phyloP scores from a whole-genome alignment of 2,329 filamentous ascomycete genomes.

The Nothopassalora personata region DNA sequence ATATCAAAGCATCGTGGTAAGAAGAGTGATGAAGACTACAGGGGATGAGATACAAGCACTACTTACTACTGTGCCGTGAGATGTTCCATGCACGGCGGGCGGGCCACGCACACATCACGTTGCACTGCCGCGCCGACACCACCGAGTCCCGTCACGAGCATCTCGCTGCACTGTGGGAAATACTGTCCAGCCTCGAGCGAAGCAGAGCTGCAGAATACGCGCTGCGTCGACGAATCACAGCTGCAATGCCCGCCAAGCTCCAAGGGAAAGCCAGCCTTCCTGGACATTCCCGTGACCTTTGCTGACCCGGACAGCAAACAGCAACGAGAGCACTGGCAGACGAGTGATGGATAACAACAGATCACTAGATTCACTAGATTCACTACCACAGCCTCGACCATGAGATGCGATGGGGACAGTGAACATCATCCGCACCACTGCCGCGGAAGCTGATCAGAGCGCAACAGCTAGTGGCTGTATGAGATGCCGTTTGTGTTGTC shows the following conservation, averaged over 20 bases:
- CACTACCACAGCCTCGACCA: too few species aligned
- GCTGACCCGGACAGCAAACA: too few species aligned
- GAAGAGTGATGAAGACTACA: not conserved
- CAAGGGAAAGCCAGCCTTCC: not conserved
- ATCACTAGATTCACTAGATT: too few species aligned
- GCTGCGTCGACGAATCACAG: conserved; percentile 9
- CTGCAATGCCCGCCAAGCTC: not conserved
- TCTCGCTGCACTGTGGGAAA: conserved; percentile 6
- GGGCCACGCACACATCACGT: conserved; percentile 8
- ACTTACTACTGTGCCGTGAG: not conserved
- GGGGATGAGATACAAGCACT: not conserved
- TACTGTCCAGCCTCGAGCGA: conserved; percentile 8
- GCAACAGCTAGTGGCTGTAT: too few species aligned
- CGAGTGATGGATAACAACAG: conserved; percentile 32
- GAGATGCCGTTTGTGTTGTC: too few species aligned
- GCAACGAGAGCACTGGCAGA: conserved; percentile 29
- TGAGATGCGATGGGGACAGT: too few species aligned
- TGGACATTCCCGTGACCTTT: too few species aligned
- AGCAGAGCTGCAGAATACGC: conserved; percentile 10
- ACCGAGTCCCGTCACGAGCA: conserved; percentile 2
- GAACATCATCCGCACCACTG: too few species aligned
- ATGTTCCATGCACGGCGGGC: not conserved
- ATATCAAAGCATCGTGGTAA: conserved; percentile 1
- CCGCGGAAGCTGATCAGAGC: too few species aligned
- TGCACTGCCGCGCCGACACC: conserved; percentile 7